phyloP scores from a whole-genome alignment of 495 filamentous ascomycete species.

The Neurospora sp. region DNA sequence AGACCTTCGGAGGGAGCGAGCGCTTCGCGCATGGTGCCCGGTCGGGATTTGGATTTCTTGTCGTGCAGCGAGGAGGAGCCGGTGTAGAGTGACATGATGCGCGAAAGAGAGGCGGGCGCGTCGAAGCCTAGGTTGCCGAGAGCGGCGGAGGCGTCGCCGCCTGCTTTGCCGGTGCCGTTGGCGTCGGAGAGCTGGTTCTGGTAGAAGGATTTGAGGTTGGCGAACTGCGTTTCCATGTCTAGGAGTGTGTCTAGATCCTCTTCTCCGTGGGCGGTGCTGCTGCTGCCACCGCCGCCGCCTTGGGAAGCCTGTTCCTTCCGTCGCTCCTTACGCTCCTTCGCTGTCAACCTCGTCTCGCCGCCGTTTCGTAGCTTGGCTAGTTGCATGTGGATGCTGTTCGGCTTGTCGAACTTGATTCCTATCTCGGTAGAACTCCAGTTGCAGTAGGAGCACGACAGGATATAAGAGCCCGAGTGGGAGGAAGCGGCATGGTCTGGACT shows the following conservation, averaged over 20 bases:
- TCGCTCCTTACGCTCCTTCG: constrained; percentile 34
- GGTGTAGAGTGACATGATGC: constrained; percentile 88
- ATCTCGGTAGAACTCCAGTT: constrained; percentile 85
- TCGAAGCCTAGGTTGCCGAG: constrained; percentile 55
- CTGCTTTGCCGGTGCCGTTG: constrained; percentile 14
- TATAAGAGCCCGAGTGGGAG: constrained; percentile 50
- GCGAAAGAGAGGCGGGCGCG: constrained; percentile 69
- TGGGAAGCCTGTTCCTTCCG: constrained; percentile 27
- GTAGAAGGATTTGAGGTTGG: constrained; percentile 60
- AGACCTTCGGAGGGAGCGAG: constrained; percentile 59
- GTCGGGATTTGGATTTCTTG: constrained; percentile 59
- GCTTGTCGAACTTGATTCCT: constrained; percentile 80
- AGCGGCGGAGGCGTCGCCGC: constrained; percentile 42
- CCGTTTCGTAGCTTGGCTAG: constrained; percentile 52
- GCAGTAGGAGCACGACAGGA: constrained; percentile 80
- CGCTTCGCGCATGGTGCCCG: constrained; percentile 69
- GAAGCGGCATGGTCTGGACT: constrained; percentile 24
- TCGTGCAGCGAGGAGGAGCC: constrained; percentile 41
- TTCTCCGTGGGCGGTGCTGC: neutral
- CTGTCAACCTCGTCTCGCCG: constrained; percentile 28
- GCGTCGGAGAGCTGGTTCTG: constrained; percentile 55
- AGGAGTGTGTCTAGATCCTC: constrained; percentile 10
- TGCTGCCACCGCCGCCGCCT: constrained; percentile 7
- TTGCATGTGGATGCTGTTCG: constrained; percentile 74
- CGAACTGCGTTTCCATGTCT: constrained; percentile 39